Percentiles rank a stretch among this genome's conserved stretches.
phyloP scores from a whole-genome alignment of 1,139 yeast genomes.

The Candida sp. region DNA sequence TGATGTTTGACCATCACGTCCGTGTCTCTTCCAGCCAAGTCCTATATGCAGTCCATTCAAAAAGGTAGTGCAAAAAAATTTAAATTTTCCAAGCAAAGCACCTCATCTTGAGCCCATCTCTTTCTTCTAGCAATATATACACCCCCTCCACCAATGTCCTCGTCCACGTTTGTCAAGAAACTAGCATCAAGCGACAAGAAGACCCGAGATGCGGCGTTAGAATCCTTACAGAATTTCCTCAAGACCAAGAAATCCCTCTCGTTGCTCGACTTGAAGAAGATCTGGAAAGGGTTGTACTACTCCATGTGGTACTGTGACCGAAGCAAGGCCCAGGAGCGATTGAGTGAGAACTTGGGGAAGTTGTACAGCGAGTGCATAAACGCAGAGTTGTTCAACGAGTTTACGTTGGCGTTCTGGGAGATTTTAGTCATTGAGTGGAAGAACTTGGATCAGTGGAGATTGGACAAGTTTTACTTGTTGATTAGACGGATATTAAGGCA shows the following conservation, averaged over 20 bases:
- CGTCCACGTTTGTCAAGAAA: conserved; percentile 69
- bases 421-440: conserved; percentile 87
- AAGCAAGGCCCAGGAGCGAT: conserved; percentile 86
- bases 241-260: conserved; percentile 36
- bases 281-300: conserved; percentile 94
- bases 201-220: conserved; percentile 78
- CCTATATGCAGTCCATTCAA: not conserved
- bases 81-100: not conserved
- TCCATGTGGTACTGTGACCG: conserved; percentile 98
- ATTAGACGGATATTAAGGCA: conserved; percentile 78
- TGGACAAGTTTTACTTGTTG: conserved; percentile 85
- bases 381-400: conserved; percentile 29
- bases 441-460: conserved; percentile 79
- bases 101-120: conserved; percentile 1
- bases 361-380: conserved; percentile 53
- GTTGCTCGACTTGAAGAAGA: conserved; percentile 67
- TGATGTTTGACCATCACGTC: no score
- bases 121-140: not conserved
- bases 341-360: conserved; percentile 76
- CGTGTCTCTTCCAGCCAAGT: no score
- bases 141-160: conserved; percentile 21
- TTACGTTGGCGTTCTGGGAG: conserved; percentile 82
- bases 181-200: conserved; percentile 83
- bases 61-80: not conserved
- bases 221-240: conserved; percentile 65